These are phyloP conservation scores for Protostelium mycophagum DNA, from an alignment of 78 protist species.

Conservation along the genomic window DNA sequence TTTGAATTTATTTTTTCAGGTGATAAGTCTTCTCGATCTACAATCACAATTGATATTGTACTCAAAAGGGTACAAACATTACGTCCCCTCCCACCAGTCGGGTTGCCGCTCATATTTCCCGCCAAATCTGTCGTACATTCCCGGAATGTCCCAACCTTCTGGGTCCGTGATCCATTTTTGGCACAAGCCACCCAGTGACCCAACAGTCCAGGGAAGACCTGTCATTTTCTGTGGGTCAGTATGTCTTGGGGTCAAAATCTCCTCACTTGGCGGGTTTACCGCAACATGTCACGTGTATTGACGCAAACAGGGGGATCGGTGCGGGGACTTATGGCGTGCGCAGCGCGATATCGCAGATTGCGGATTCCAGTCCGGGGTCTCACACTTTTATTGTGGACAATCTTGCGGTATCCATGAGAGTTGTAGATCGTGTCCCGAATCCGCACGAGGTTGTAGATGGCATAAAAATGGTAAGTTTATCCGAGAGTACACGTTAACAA, in stretches of 20 bases:
- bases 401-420: neutral
- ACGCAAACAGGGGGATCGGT: neutral
- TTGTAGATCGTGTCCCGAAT: neutral
- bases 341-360: neutral
- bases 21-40: neutral
- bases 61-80: neutral
- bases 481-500: neutral
- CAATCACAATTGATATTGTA: neutral
- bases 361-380: neutral
- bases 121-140: neutral
- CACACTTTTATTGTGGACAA: neutral
- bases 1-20: neutral
- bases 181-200: neutral
- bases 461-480: neutral
- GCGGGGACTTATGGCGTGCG: neutral
- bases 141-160: neutral
- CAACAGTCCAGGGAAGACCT: neutral
- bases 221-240: neutral
- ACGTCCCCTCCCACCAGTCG: neutral
- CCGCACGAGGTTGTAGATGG: neutral
- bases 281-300: neutral
- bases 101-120: neutral
- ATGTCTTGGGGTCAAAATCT: no score
- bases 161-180: neutral
- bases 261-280: neutral